phyloP scores from a whole-genome alignment of 2,329 filamentous ascomycete species.

The Fusarium sterilihyphosum region DNA sequence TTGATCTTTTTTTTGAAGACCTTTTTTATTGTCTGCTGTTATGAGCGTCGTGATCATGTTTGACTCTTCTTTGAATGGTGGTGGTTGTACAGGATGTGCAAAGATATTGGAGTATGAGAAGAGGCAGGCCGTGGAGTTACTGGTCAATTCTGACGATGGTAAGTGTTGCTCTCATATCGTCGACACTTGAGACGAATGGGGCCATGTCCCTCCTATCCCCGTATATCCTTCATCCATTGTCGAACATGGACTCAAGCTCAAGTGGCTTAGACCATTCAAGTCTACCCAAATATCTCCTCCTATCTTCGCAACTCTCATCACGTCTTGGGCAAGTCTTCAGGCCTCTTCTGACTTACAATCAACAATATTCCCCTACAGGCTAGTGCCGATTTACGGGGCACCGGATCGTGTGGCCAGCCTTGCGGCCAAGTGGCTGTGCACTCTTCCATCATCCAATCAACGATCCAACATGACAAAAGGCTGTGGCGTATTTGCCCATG shows the following conservation, averaged over 20 bases:
- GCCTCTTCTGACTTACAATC: conserved; percentile 5
- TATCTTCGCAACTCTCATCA: too few species aligned
- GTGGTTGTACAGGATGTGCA: conserved; percentile 38
- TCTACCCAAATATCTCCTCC: too few species aligned
- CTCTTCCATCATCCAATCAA: not conserved
- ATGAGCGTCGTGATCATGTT: not conserved
- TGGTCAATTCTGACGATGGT: conserved; percentile 4
- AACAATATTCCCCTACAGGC: conserved; percentile 17
- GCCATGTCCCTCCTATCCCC: not conserved
- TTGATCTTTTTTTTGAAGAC: not conserved
- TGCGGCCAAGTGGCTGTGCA: not conserved
- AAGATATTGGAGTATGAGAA: conserved; percentile 39
- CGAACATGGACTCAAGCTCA: too few species aligned
- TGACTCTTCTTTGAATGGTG: not conserved
- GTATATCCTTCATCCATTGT: not conserved
- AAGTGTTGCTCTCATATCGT: not conserved
- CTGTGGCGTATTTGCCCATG: not conserved
- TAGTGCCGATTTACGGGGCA: conserved; percentile 17
- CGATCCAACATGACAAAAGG: not conserved
- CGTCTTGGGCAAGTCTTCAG: not conserved
- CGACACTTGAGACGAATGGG: not conserved
- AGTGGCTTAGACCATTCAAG: not conserved
- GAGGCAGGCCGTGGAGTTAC: not conserved
- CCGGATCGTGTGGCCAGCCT: not conserved
- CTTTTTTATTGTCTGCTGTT: too few species aligned